Evolutionary conservation across 352 stramenopile species (phyloP).

Genomic region (Phytopythium sindhum): DNA sequence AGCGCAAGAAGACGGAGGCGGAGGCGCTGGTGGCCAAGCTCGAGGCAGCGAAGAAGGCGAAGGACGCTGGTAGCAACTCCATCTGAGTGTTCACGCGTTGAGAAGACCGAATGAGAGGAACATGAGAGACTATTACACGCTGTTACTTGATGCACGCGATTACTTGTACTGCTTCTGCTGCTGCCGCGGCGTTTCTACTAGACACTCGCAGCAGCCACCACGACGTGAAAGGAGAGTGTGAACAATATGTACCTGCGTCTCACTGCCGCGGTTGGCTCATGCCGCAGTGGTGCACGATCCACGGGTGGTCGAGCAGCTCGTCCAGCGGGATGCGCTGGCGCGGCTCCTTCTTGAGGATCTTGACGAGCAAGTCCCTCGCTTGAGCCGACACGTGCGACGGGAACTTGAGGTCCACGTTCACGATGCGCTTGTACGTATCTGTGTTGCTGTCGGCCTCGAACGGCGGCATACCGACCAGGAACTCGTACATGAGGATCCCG

Average conservation of each 20-base stretch:
- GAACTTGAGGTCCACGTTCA: constrained; percentile 95
- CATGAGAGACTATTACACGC: constrained; percentile 1
- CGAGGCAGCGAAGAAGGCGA: constrained; percentile 8
- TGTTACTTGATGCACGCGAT: background rate
- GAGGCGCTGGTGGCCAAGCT: constrained; percentile 8
- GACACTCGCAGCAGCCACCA: background rate
- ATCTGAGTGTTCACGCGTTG: constrained; percentile 6
- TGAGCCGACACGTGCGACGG: constrained; percentile 88
- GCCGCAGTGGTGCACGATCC: constrained; percentile 85
- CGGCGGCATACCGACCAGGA: constrained; percentile 95
- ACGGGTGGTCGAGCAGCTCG: constrained; percentile 94
- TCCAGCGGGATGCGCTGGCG: constrained; percentile 90
- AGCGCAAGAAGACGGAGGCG: constrained; percentile 29
- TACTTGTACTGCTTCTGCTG: constrained; percentile 1
- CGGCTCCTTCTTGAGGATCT: constrained; percentile 95
- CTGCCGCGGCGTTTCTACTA: background rate
- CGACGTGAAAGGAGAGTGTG: constrained; percentile 18
- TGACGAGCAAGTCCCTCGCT: constrained; percentile 93
- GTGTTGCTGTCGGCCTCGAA: constrained; percentile 97
- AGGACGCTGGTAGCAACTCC: constrained; percentile 11
- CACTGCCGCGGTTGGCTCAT: constrained; percentile 11
- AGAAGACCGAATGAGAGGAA: constrained; percentile 7
- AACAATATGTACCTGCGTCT: background rate
- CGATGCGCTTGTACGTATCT: constrained; percentile 97
- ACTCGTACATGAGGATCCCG: constrained; percentile 99